Evolutionary conservation across 169 alveolate species (phyloP), one percentile per base, ranked within the genome.

Genomic region (Plasmodium chabaudi): DNA sequence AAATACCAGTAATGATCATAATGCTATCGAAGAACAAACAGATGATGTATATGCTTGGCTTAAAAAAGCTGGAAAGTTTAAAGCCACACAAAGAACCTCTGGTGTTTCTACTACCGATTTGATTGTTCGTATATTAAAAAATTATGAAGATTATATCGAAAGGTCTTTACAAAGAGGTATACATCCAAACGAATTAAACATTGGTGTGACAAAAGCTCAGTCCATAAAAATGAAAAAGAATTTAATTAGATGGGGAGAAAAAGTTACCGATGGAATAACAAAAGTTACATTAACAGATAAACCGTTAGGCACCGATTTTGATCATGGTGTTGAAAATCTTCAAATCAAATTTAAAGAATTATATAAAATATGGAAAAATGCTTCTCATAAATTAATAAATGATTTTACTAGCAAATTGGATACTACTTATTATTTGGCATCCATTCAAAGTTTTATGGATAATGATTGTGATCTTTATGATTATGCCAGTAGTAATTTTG

Each of bases 81-180:
- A 91, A 69, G 95, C 98, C 7, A 95, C 98, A 5, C 95, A 95
- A 64, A 89, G 99, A 74, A 98, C 99, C 12, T 97, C 95, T 39
- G 99, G 99, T 0, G 98, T 98, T 25, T 96, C 99, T 19, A 98
- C 99, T 17, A 96, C 99, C 21, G 99, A 97, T 71, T 60, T 98
- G 63, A 96, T 98, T 72, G 93, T 97, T 51, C 92, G 99, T 47
- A 97, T 98, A 27, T 94, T 98, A 23, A 96, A 95, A 69, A 98
- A 98, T 73, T 98, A 98, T 90, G 99, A 98, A 71, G 95, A 95
- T 71, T 98, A 98, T 89, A 95, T 98, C 5, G 95, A 94, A 77
- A 89, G 99, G 82, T 96, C 98, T 12, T 92, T 98, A 6, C 95
- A 95, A 70, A 93, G 99, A 73, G 99, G 99, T 10, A 96, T 96